These are phyloP conservation scores for Bromus sterilis DNA, from an alignment of 176 grass and related monocot genomes.

Conservation along the genomic window DNA sequence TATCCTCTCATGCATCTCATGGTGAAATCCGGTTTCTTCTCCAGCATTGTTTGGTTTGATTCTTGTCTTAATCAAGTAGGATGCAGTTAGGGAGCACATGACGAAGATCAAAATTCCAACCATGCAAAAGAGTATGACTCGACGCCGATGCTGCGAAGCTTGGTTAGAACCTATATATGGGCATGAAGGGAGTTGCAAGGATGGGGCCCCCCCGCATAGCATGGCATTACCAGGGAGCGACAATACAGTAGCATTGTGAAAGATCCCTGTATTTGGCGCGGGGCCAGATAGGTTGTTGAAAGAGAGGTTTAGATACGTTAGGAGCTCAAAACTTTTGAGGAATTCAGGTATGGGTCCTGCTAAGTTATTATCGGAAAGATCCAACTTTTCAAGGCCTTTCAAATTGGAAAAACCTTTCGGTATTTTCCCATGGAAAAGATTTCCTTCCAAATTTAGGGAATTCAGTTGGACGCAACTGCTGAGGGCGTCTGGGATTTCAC, in stretches of 20 bases:
- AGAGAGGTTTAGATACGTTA: not conserved
- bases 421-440: not conserved
- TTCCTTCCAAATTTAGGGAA: not conserved
- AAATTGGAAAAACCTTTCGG: not conserved
- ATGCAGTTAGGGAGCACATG: too few relatives aligned
- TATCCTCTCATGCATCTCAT: too few relatives aligned
- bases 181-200: not conserved
- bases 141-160: too few relatives aligned
- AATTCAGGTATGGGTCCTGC: not conserved
- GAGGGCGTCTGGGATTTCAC: not conserved
- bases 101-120: too few relatives aligned
- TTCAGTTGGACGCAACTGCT: not conserved
- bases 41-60: too few relatives aligned
- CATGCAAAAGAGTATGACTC: too few relatives aligned
- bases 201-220: conserved; percentile 14
- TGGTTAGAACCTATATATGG: not conserved
- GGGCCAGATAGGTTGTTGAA: not conserved
- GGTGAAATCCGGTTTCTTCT: too few relatives aligned
- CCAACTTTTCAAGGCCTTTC: too few relatives aligned
- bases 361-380: too few relatives aligned
- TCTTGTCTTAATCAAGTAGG: too few relatives aligned
- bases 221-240: not conserved
- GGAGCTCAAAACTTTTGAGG: not conserved
- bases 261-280: not conserved
- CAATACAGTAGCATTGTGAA: not conserved